phyloP scores from a whole-genome alignment of 73 alveolate genomes.

The Halteria grandinella region DNA sequence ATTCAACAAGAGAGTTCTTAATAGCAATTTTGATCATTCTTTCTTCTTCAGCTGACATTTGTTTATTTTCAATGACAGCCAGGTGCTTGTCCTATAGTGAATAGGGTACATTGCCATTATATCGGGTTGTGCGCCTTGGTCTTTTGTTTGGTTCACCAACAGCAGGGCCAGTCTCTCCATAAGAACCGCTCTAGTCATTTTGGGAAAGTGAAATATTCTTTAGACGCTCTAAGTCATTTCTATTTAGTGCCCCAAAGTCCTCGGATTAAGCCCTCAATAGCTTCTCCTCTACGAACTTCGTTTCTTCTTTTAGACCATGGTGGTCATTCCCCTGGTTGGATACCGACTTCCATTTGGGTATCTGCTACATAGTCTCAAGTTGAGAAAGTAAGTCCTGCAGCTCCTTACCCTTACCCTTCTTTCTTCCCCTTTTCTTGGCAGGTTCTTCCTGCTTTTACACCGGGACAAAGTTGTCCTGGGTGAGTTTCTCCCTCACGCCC shows the following conservation, averaged over 20 bases:
- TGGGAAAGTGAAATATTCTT: too few species aligned
- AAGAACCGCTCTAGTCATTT: constrained; percentile 6
- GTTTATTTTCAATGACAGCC: too few species aligned
- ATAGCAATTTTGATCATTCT: constrained; percentile 48
- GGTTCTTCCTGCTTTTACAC: too few species aligned
- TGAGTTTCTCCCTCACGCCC: too few species aligned
- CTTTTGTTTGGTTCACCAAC: not conserved
- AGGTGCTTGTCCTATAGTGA: too few species aligned
- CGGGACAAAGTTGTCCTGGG: too few species aligned
- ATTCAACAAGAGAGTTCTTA: too few species aligned
- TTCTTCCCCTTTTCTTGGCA: constrained; percentile 26
- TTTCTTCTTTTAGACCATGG: not conserved
- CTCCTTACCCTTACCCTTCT: constrained; percentile 31
- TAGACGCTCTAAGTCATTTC: too few species aligned
- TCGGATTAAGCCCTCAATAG: too few species aligned
- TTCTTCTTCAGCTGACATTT: constrained; percentile 52
- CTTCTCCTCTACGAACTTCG: not conserved
- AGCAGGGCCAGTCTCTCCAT: not conserved
- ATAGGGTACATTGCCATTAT: too few species aligned
- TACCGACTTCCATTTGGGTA: not conserved
- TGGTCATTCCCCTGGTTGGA: not conserved
- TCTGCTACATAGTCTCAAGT: constrained; percentile 16
- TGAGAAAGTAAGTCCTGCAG: constrained; percentile 17
- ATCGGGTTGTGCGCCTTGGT: too few species aligned
- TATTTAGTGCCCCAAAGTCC: too few species aligned